Evolutionary conservation across 1,284 basidiomycete species (phyloP), one percentile per base, ranked within the genome.

Genomic region (Rhodotorula sp.): DNA sequence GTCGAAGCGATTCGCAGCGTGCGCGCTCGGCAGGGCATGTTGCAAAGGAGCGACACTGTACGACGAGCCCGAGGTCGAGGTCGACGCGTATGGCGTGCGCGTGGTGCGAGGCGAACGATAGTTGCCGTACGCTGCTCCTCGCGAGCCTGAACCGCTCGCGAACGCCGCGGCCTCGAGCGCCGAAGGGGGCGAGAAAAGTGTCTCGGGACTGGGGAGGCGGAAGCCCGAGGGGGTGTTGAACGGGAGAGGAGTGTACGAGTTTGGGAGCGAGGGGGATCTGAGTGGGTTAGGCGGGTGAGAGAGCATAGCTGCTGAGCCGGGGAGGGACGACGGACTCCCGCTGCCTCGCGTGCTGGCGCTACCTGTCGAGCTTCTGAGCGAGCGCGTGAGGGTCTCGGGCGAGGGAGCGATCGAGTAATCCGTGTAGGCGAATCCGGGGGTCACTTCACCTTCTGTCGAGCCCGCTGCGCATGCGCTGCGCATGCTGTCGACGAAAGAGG

Each of bases 321-420:
- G 17, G 19, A 6, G 47, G 15, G 20, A 48, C 34, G 34, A 4
- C 13, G 54, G 54, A 34, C 55, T 56, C n/a, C 36, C 36, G 58
- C 58, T 48, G 8, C 46, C 30, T 22, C 11, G n/a, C 24, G 46
- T n/a, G 47, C 49, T 17, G 7, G 9, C 11, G 15, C 13, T 59
- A 20, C n/a, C n/a, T n/a, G 39, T 47, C 58, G 47, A 34, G 19
- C 13, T 13, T 20, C 22, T 6, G 15, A 22, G 53, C 44, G 27
- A 11, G 13, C 27, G 44, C 13, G 56, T 13, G 8, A 34, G 11
- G 15, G 36, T 27, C 22, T 39, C 53, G 10, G 57, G 49, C 20
- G 54, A n/a, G 3, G 63, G 63, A 7, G 63, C 63, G 49, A 64
- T 64, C 29, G 64, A 46, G 32, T 36, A 65, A 44, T 65, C 51